Conservation (phyloP, 495 filamentous ascomycete species). For the Schizothecium vesticola region DNA sequence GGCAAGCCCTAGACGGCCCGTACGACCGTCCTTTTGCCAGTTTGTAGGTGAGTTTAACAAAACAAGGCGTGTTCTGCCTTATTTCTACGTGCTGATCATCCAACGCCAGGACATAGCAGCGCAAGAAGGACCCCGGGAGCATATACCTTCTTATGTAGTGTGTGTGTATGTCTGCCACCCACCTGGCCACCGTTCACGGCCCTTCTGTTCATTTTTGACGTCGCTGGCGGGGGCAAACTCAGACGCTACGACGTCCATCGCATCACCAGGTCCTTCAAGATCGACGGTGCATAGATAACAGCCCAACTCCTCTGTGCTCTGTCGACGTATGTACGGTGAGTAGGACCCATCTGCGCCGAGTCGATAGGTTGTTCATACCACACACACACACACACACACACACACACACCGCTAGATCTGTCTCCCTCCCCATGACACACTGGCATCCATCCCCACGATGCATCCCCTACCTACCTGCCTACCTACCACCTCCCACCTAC, state of each 20-base stretch:
- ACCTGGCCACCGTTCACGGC: no score
- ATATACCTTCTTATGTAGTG: background rate
- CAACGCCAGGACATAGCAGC: background rate
- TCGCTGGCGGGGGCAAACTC: background rate
- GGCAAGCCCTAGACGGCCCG: background rate
- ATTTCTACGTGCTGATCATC: background rate
- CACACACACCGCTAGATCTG: background rate
- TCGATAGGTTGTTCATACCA: background rate
- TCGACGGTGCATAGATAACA: background rate
- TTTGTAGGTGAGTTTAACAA: background rate
- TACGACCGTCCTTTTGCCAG: background rate
- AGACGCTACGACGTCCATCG: background rate
- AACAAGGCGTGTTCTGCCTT: no score
- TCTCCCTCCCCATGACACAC: no score
- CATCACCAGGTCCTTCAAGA: background rate
- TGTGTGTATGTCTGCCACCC: background rate
- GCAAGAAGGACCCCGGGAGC: background rate
- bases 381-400: background rate
- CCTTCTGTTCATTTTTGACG: no score
- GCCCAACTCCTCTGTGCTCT: background rate
- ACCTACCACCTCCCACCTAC: no score
- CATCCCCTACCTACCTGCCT: no score
- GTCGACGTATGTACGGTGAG: background rate
- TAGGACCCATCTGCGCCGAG: background rate
- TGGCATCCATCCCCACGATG: no score